Conservation (phyloP, 2,329 filamentous ascomycete species). For the Fusarium robinianum region DNA sequence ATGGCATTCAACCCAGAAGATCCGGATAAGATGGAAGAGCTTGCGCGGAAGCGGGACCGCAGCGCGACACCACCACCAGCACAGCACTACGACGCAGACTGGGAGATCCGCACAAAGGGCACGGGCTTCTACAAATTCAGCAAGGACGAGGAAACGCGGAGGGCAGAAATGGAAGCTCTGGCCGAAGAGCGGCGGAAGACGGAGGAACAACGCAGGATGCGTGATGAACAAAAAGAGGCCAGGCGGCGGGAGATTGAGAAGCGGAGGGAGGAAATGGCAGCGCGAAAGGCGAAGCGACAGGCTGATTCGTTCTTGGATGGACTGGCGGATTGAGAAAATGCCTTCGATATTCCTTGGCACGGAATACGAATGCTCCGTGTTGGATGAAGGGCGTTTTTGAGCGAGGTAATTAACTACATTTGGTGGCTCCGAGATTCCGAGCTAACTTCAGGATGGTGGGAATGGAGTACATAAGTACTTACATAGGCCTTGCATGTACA, state of each 20-base stretch:
- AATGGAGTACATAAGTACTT: too few relatives aligned
- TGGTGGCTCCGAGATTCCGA: slow-evolving; percentile 20
- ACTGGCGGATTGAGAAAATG: slow-evolving; percentile 40
- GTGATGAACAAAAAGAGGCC: slow-evolving; percentile 61
- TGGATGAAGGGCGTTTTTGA: slow-evolving; percentile 12
- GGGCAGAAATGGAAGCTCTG: slow-evolving; percentile 75
- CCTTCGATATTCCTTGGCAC: slow-evolving; percentile 15
- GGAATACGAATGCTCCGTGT: slow-evolving; percentile 16
- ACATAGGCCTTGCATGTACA: too few relatives aligned
- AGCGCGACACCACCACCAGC: slow-evolving; percentile 79
- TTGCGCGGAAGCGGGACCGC: slow-evolving; percentile 78
- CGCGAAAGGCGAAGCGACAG: slow-evolving; percentile 64
- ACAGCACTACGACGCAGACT: slow-evolving; percentile 82
- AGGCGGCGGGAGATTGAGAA: slow-evolving; percentile 67
- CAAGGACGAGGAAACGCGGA: slow-evolving; percentile 68
- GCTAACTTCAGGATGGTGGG: too few relatives aligned
- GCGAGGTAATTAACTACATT: slow-evolving; percentile 8
- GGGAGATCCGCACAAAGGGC: slow-evolving; percentile 84
- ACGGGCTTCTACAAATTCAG: slow-evolving; percentile 92
- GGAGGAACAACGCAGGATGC: slow-evolving; percentile 62
- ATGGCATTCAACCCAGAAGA: slow-evolving; percentile 81
- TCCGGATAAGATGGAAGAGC: slow-evolving; percentile 72
- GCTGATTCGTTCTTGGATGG: slow-evolving; percentile 74
- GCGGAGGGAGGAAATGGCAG: slow-evolving; percentile 65
- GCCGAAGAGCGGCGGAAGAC: slow-evolving; percentile 70